phyloP scores from a whole-genome alignment of 257 asterid species.

The Ophiorrhiza pumila region DNA sequence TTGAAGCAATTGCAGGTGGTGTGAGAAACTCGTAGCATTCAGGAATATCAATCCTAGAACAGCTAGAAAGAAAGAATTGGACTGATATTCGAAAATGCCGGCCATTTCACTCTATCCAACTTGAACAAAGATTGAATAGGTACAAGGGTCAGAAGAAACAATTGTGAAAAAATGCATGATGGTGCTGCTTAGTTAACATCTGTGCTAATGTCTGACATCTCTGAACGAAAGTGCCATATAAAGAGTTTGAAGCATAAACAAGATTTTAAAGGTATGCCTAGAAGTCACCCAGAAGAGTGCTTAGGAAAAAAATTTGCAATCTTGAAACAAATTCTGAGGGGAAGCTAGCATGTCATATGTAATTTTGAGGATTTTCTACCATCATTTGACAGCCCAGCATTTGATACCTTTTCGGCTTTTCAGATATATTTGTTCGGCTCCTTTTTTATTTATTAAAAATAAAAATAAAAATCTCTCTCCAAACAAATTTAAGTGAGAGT shows the following conservation, averaged over 20 bases:
- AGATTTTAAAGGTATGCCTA: background rate
- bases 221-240: background rate
- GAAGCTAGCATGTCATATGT: background rate
- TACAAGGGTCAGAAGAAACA: background rate
- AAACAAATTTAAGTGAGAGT: too few species aligned
- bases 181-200: background rate
- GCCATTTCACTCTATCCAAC: background rate
- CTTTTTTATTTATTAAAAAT: too few species aligned
- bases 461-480: too few species aligned
- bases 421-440: too few species aligned
- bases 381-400: background rate
- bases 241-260: background rate
- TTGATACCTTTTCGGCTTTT: background rate
- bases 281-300: background rate
- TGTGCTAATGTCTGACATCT: background rate
- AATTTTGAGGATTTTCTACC: background rate
- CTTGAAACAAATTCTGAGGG: too few species aligned
- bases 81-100: background rate
- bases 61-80: background rate
- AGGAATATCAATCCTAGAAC: background rate
- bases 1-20: background rate
- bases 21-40: background rate
- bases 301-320: background rate
- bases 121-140: background rate
- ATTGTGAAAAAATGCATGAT: too few species aligned